Percentiles rank a stretch among this genome's conserved stretches.
Evolutionary conservation across 208 protist genomes (phyloP).

Genomic region (Kentomonas sorsogonicus): DNA sequence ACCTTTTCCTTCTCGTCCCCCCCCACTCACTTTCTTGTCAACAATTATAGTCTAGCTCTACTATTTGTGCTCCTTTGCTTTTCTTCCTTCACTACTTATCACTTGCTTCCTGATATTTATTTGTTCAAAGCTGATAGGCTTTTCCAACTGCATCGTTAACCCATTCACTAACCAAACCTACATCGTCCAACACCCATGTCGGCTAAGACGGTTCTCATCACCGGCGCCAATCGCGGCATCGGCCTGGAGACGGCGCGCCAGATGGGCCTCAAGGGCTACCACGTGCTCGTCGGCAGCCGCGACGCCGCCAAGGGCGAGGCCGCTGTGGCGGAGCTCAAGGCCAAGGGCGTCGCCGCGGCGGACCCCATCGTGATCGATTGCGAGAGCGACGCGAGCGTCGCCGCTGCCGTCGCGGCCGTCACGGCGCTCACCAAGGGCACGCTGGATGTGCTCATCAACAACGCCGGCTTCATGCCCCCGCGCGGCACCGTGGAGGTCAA

Average conservation of each 20-base stretch:
- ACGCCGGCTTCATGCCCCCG: conserved; percentile 30
- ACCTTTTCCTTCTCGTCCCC: neutral
- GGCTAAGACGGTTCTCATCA: conserved; percentile 43
- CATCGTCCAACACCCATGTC: no score
- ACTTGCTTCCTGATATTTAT: neutral
- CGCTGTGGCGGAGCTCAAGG: conserved; percentile 26
- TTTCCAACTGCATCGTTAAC: no score
- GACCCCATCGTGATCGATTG: conserved; percentile 48
- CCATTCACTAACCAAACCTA: no score
- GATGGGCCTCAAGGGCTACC: conserved; percentile 36
- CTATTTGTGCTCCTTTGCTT: conserved; percentile 12
- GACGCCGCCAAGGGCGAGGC: conserved; percentile 29
- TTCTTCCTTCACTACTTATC: conserved; percentile 6
- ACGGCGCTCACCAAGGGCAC: conserved; percentile 22
- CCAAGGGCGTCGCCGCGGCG: conserved; percentile 24
- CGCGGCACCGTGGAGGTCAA: conserved; percentile 22
- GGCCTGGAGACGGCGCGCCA: conserved; percentile 59
- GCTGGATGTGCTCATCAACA: conserved; percentile 76
- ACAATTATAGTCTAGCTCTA: neutral
- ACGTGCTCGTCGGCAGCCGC: conserved; percentile 65
- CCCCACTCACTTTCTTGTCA: neutral
- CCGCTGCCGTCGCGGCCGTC: conserved; percentile 37
- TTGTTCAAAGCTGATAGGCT: no score
- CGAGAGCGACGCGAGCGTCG: conserved; percentile 34
- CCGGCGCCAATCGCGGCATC: conserved; percentile 80